phyloP scores from a whole-genome alignment of 768 basidiomycete genomes.

The Trametes punicea region DNA sequence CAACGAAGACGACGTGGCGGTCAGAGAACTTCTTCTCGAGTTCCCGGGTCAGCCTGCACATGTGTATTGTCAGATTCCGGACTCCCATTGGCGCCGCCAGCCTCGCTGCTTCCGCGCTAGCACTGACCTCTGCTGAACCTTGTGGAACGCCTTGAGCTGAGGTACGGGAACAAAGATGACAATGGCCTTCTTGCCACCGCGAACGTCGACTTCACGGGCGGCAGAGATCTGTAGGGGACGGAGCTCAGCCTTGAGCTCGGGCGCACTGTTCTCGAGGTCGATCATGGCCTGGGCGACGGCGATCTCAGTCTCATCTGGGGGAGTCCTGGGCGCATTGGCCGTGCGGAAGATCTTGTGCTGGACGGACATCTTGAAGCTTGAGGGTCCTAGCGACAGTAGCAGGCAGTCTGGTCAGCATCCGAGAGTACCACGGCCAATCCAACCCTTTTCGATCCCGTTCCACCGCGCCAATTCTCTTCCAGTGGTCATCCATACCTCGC shows the following conservation, averaged over 20 bases:
- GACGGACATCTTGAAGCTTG: constrained; percentile 62
- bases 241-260: constrained; percentile 96
- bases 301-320: constrained; percentile 90
- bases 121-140: constrained; percentile 88
- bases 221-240: constrained; percentile 95
- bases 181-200: constrained; percentile 99
- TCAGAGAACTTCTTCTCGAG: constrained; percentile 99
- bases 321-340: constrained; percentile 88
- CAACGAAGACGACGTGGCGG: constrained; percentile 98
- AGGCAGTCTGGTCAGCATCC: constrained; percentile 44
- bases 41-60: constrained; percentile 86
- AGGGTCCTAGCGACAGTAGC: constrained; percentile 19
- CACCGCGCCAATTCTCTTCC: constrained; percentile 13
- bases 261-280: constrained; percentile 97
- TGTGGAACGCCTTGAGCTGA: constrained; percentile 97
- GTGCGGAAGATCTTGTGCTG: constrained; percentile 91
- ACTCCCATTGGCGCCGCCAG: not conserved
- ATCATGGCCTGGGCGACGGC: constrained; percentile 92
- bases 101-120: not conserved
- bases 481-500: constrained; percentile 9
- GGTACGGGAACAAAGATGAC: constrained; percentile 98
- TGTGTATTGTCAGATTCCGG: constrained; percentile 2
- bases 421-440: constrained; percentile 45
- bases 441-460: constrained; percentile 40
- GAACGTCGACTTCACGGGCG: constrained; percentile 98